Evolutionary conservation across 805 yeast species (phyloP).

Genomic region (Spathaspora arborariae): DNA sequence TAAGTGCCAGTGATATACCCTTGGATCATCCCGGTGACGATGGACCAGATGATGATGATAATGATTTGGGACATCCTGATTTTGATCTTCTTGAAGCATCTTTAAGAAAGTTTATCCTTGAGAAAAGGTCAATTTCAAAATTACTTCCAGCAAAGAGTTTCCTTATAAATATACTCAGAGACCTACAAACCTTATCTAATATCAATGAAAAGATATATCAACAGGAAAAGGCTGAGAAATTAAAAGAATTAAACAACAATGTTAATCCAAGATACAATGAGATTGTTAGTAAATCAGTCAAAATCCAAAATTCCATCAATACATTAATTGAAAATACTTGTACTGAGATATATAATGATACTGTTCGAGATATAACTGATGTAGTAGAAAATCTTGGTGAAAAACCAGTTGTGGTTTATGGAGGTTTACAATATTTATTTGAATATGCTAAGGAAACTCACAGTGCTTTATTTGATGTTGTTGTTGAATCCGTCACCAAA

Average conservation of each 20-base stretch:
- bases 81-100: slow-evolving; percentile 85
- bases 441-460: slow-evolving; percentile 72
- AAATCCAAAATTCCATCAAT: slow-evolving; percentile 57
- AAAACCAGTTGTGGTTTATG: slow-evolving; percentile 49
- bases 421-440: slow-evolving; percentile 60
- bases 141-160: slow-evolving; percentile 92
- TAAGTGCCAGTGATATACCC: slow-evolving; percentile 57
- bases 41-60: slow-evolving; percentile 19
- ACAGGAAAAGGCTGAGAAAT: slow-evolving; percentile 45
- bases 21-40: slow-evolving; percentile 27
- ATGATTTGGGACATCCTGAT: slow-evolving; percentile 47
- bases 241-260: slow-evolving; percentile 44
- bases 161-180: slow-evolving; percentile 63
- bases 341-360: slow-evolving; percentile 54
- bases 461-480: slow-evolving; percentile 56
- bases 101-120: slow-evolving; percentile 78
- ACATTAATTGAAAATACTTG: slow-evolving; percentile 59
- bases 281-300: slow-evolving; percentile 47
- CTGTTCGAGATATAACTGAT: slow-evolving; percentile 48
- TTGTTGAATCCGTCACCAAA: slow-evolving; percentile 57
- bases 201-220: slow-evolving; percentile 57
- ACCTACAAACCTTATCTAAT: slow-evolving; percentile 55
- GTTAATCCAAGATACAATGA: slow-evolving; percentile 64
- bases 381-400: slow-evolving; percentile 54
- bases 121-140: slow-evolving; percentile 85